These are phyloP conservation scores for Candida krabiensis DNA, from an alignment of 805 yeast genomes.

Conservation along the genomic window DNA sequence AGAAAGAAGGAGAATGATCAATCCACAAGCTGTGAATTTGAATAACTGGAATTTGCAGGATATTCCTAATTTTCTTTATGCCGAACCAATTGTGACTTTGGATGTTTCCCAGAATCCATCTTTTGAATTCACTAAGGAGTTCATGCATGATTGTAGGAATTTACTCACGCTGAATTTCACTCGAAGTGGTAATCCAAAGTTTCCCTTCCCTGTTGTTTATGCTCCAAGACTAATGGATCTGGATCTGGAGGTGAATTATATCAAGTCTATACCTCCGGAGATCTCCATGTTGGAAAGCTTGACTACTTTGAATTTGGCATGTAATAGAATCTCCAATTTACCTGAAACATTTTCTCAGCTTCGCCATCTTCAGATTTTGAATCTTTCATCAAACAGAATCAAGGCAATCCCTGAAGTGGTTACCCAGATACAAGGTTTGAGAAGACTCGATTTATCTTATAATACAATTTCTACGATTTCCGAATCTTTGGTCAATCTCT, in stretches of 20 bases:
- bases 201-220: constrained; percentile 73
- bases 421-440: constrained; percentile 55
- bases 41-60: constrained; percentile 74
- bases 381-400: constrained; percentile 78
- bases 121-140: constrained; percentile 78
- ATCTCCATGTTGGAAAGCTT: constrained; percentile 54
- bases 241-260: constrained; percentile 76
- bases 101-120: constrained; percentile 89
- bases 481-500: constrained; percentile 54
- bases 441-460: constrained; percentile 77
- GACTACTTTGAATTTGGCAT: constrained; percentile 63
- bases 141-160: constrained; percentile 76
- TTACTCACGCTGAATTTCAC: constrained; percentile 67
- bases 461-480: constrained; percentile 70
- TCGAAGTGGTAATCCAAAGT: constrained; percentile 67
- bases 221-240: constrained; percentile 66
- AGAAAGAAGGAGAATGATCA: constrained; percentile 42
- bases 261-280: constrained; percentile 59
- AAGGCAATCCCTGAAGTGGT: constrained; percentile 64
- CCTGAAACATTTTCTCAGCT: constrained; percentile 63
- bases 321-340: constrained; percentile 66
- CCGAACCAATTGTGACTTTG: constrained; percentile 75
- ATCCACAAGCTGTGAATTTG: constrained; percentile 72
- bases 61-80: constrained; percentile 80
- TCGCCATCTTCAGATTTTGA: constrained; percentile 55